Percentiles rank a stretch among this genome's conserved stretches.
Conservation (phyloP, 192 early-diverging fungal genomes). For the Lobosporangium transversale region DNA sequence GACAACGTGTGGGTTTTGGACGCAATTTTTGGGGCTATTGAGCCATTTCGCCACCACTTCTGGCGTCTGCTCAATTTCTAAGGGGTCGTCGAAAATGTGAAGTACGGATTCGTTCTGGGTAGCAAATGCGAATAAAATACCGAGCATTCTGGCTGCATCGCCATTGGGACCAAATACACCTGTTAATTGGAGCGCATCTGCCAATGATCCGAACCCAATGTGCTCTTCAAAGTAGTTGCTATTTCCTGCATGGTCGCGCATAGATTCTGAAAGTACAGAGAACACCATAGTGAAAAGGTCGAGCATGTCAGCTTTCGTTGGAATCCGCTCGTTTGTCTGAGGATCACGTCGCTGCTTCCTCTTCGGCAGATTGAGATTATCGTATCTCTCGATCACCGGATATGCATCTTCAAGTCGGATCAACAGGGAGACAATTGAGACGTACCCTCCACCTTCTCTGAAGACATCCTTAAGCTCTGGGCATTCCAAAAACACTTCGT, state of each 20-base stretch:
- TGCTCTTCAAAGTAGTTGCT: conserved; percentile 59
- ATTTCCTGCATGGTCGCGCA: conserved; percentile 61
- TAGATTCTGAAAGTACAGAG: conserved; percentile 61
- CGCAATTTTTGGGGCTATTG: conserved; percentile 42
- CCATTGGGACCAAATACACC: conserved; percentile 55
- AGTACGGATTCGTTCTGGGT: conserved; percentile 58
- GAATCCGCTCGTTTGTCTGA: conserved; percentile 39
- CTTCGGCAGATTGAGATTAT: conserved; percentile 21
- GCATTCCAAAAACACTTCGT: conserved; percentile 58
- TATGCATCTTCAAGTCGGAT: conserved; percentile 65
- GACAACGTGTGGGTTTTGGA: conserved; percentile 37
- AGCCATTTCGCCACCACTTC: conserved; percentile 44
- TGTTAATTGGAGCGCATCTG: conserved; percentile 67
- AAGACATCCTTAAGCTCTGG: conserved; percentile 65
- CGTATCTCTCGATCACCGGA: conserved; percentile 24
- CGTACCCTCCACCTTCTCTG: conserved; percentile 66
- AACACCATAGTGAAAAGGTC: conserved; percentile 58
- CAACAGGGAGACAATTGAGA: conserved; percentile 66
- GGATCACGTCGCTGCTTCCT: conserved; percentile 23
- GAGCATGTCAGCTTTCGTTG: conserved; percentile 50
- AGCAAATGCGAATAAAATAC: conserved; percentile 67
- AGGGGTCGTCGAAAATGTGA: conserved; percentile 52
- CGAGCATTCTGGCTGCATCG: conserved; percentile 58
- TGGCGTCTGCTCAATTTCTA: conserved; percentile 30
- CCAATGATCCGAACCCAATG: conserved; percentile 64